These are phyloP conservation scores for Aureobasidium musti DNA, from an alignment of 2,329 filamentous ascomycete species.

Conservation along the genomic window DNA sequence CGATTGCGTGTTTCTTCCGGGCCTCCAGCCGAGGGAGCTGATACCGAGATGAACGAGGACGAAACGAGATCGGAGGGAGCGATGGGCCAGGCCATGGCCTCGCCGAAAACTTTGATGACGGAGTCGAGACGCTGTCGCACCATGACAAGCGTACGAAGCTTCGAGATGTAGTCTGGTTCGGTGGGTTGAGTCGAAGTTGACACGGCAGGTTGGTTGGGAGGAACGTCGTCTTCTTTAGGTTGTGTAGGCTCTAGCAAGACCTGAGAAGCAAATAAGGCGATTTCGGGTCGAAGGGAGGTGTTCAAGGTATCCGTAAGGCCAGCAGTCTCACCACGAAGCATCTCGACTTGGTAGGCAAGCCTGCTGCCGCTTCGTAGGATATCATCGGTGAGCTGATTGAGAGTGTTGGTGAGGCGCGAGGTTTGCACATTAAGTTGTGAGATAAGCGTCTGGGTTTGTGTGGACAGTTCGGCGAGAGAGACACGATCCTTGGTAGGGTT, in stretches of 20 bases:
- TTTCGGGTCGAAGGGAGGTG: conserved; percentile 70
- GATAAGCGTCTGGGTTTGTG: conserved; percentile 79
- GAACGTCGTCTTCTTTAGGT: conserved; percentile 29
- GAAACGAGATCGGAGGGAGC: conserved; percentile 85
- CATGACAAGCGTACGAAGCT: conserved; percentile 77
- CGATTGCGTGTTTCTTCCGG: conserved; percentile 62
- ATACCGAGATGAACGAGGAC: conserved; percentile 86
- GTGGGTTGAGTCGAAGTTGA: conserved; percentile 25
- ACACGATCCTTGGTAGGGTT: conserved; percentile 45
- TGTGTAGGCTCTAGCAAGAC: not conserved
- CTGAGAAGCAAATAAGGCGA: conserved; percentile 64
- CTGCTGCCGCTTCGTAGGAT: conserved; percentile 86
- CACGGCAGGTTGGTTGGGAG: conserved; percentile 19
- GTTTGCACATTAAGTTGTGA: conserved; percentile 88
- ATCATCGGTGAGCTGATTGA: conserved; percentile 91
- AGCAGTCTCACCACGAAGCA: conserved; percentile 83
- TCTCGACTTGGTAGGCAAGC: conserved; percentile 90
- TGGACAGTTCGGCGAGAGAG: conserved; percentile 72
- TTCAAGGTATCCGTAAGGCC: conserved; percentile 76
- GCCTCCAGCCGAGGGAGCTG: conserved; percentile 72
- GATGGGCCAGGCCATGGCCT: conserved; percentile 93
- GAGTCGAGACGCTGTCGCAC: conserved; percentile 83
- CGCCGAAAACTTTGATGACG: conserved; percentile 88
- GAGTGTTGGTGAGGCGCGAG: conserved; percentile 72
- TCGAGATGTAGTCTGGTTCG: conserved; percentile 62